Base-by-base conservation (phyloP, 164 flowering plant species). In the Malania oleifera region DNA sequence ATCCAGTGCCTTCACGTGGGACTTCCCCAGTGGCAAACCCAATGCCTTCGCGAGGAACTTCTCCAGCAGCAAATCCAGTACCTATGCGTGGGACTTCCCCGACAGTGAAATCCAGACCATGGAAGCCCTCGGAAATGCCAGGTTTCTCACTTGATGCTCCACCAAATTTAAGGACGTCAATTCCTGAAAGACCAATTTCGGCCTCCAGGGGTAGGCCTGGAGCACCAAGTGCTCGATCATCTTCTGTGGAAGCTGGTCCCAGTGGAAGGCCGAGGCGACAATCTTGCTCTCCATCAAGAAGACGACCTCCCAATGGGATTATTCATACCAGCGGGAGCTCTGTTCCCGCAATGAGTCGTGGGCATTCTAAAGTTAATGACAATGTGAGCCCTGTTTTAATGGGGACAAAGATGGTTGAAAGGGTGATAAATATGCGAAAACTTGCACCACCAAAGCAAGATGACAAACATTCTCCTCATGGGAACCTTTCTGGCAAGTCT, bases 391-490 rank as follows among this genome's bases (percentile, higher is more conserved):
- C 99, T 53, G 96, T 67, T 29, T 28, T 82, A 13, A 74, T 78
- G 46, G 97, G 99, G 43, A 80, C 84, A 20, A 84, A 87, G 72
- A 88, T 93, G 97, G 97, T 90, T 39, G 96, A 93, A 62, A 85
- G 99, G 69, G 97, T 86, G 2, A 76, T 88, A 48, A 88, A 90
- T 71, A 84, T 85, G 95, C 72, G 99, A 68, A 88, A 81, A 63
- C 67, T 88, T 57, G 80, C 75, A 28, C 97, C 97, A 19, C 92
- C 99, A 7, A 88, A 75, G 70, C 90, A 70, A 55, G 97, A 80
- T 65, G 79, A 80, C 48, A 69, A 75, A 22, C 80, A 64, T 26
- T 82, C 89, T 23, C 60, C 75, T 15, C 71, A 55, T 20, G 63
- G 58, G 57, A 80, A 76, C 60, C 57, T 70, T 2, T 73, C 85